Conservation (phyloP, 495 filamentous ascomycete species). For the Amorphotheca resinae region DNA sequence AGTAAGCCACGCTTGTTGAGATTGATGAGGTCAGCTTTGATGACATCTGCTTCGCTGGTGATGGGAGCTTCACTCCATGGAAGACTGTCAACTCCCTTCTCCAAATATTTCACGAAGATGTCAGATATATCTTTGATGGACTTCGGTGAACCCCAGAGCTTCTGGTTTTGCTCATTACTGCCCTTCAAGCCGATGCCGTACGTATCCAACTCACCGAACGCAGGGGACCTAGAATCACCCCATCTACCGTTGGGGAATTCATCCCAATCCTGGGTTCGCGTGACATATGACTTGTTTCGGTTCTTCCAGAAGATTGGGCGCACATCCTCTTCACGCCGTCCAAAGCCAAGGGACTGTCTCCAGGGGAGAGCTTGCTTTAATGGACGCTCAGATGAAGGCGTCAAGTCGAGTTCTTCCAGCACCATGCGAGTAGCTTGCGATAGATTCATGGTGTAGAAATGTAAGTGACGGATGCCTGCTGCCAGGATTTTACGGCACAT, state of each 20-base stretch:
- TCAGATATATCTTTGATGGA: conserved; percentile 67
- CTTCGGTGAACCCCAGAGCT: conserved; percentile 83
- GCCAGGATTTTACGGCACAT: conserved; percentile 77
- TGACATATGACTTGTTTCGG: conserved; percentile 87
- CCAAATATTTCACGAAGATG: conserved; percentile 73
- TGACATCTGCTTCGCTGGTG: conserved; percentile 62
- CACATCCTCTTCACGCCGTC: conserved; percentile 85
- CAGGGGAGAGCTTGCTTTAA: conserved; percentile 80
- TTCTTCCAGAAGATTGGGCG: conserved; percentile 99
- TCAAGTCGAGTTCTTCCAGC: conserved; percentile 72
- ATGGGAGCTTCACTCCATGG: conserved; percentile 94
- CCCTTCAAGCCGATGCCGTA: conserved; percentile 93
- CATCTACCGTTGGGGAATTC: conserved; percentile 98
- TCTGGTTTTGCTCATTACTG: conserved; percentile 93
- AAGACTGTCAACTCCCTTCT: conserved; percentile 64
- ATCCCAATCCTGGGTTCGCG: conserved; percentile 96
- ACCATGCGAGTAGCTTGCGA: conserved; percentile 90
- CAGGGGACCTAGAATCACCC: conserved; percentile 94
- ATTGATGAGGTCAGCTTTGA: conserved; percentile 61
- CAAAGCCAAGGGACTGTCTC: conserved; percentile 84
- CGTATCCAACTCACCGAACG: conserved; percentile 90
- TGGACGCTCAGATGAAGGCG: conserved; percentile 62
- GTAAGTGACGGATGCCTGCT: conserved; percentile 74
- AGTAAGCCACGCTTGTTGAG: conserved; percentile 80
- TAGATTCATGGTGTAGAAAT: conserved; percentile 99